A percentile compares a stretch with the other conserved stretches of the same genome.
These are phyloP conservation scores for Trebouxia sp. DNA, from an alignment of 139 green algal species.

Conservation along the genomic window DNA sequence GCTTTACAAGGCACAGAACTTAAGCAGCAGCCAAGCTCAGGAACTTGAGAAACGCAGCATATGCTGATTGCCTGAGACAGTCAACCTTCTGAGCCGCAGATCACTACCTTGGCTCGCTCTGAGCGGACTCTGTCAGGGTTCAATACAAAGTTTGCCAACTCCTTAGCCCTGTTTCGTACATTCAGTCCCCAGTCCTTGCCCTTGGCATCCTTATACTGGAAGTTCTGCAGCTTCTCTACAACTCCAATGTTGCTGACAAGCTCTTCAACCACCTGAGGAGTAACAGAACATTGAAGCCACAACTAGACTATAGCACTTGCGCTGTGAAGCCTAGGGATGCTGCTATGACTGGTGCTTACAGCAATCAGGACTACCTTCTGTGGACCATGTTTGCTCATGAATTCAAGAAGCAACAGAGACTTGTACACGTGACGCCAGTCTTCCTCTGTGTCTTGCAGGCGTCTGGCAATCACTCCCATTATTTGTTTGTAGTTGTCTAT, in stretches of 20 bases:
- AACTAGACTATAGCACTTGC: no score
- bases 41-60: neutral
- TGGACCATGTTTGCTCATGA: constrained; percentile 85
- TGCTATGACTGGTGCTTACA: neutral
- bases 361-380: constrained; percentile 34
- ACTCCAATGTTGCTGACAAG: constrained; percentile 57
- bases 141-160: constrained; percentile 68
- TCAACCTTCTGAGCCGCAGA: neutral
- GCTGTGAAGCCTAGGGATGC: neutral
- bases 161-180: constrained; percentile 83
- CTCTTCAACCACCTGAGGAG: constrained; percentile 67
- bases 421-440: constrained; percentile 95
- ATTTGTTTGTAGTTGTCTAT: constrained; percentile 81
- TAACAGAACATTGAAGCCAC: neutral
- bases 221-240: constrained; percentile 75
- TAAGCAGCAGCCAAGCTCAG: no score
- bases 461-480: constrained; percentile 75
- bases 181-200: constrained; percentile 83
- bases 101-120: constrained; percentile 73
- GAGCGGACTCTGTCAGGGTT: constrained; percentile 58
- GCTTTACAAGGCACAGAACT: no score
- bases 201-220: constrained; percentile 84
- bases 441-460: constrained; percentile 74
- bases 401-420: constrained; percentile 87
- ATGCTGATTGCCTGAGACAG: neutral